These are phyloP conservation scores for Trametes punicea DNA, from an alignment of 768 basidiomycete genomes.

Conservation along the genomic window DNA sequence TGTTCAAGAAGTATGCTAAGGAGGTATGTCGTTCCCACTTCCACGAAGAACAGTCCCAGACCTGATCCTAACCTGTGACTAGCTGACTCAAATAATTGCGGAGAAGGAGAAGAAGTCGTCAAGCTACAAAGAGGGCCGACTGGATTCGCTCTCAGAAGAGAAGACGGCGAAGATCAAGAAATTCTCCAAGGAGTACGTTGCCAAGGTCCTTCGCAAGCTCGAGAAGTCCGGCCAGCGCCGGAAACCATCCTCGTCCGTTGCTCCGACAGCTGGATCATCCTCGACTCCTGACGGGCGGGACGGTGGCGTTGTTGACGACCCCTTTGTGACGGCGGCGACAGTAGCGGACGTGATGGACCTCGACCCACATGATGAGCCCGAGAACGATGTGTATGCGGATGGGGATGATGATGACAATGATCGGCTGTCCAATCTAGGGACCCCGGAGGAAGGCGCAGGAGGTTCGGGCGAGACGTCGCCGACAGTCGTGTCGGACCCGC, in stretches of 20 bases:
- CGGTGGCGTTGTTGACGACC: constrained; percentile 29
- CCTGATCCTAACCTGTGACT: constrained; percentile 2
- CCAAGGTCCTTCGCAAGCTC: constrained; percentile 69
- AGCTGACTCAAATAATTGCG: constrained; percentile 85
- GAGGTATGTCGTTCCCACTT: constrained; percentile 55
- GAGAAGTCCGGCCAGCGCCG: constrained; percentile 43
- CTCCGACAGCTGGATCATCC: constrained; percentile 7
- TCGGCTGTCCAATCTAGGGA: constrained; percentile 4
- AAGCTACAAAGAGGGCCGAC: constrained; percentile 66
- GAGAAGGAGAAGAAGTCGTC: constrained; percentile 94
- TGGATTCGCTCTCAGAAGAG: constrained; percentile 81
- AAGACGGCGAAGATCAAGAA: constrained; percentile 88
- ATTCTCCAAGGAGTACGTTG: constrained; percentile 88
- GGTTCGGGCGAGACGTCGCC: constrained; percentile 26
- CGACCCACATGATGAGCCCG: constrained; percentile 35
- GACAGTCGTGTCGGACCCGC: constrained; percentile 21
- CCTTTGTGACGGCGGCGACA: constrained; percentile 28
- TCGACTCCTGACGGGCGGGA: constrained; percentile 23
- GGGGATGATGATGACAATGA: constrained; percentile 15
- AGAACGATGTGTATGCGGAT: constrained; percentile 17
- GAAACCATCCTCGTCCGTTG: constrained; percentile 7
- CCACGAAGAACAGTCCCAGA: background rate
- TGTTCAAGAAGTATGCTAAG: constrained; percentile 94
- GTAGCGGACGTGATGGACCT: constrained; percentile 41
- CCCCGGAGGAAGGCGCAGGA: constrained; percentile 6